These are phyloP conservation scores for Rhodotorula sp. DNA, from an alignment of 1,284 basidiomycete species.

Conservation along the genomic window DNA sequence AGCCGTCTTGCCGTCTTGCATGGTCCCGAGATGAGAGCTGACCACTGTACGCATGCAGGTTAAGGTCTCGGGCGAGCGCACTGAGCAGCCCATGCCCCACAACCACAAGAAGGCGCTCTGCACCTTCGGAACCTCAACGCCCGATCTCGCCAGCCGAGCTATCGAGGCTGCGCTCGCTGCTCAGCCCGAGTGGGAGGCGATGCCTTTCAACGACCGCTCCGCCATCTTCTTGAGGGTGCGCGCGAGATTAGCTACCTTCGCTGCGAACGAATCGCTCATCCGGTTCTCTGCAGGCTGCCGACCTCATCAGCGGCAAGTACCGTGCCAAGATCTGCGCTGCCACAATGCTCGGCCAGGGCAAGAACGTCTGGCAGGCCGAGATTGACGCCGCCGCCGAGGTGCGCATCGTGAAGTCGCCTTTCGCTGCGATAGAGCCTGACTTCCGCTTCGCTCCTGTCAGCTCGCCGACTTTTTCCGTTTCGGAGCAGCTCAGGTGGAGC, in stretches of 20 bases:
- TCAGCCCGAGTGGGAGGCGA: constrained; percentile 82
- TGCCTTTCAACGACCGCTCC: constrained; percentile 90
- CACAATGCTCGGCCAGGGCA: constrained; percentile 97
- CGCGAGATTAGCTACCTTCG: not conserved
- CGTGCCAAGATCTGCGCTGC: constrained; percentile 75
- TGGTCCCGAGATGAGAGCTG: not conserved
- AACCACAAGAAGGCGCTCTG: constrained; percentile 78
- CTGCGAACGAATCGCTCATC: not conserved
- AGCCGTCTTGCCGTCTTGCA: not conserved
- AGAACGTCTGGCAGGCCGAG: constrained; percentile 99
- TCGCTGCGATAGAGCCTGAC: not conserved
- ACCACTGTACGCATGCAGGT: constrained; percentile 55
- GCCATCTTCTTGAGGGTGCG: constrained; percentile 86
- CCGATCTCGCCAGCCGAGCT: constrained; percentile 68
- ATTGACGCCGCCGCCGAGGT: constrained; percentile 98
- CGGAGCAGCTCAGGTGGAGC: constrained; percentile 93
- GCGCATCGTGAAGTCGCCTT: not conserved
- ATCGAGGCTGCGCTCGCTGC: constrained; percentile 86
- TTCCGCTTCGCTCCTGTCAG: constrained; percentile 53
- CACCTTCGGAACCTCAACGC: constrained; percentile 83
- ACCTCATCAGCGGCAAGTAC: constrained; percentile 82
- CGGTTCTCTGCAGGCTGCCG: constrained; percentile 61
- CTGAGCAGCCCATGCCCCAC: constrained; percentile 76
- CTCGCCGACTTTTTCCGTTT: constrained; percentile 93
- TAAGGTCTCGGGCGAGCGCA: constrained; percentile 46